A percentile compares a stretch with the other conserved stretches of the same genome.
These are phyloP conservation scores for Colletotrichum sp. DNA, from an alignment of 2,329 filamentous ascomycete species.

Conservation along the genomic window DNA sequence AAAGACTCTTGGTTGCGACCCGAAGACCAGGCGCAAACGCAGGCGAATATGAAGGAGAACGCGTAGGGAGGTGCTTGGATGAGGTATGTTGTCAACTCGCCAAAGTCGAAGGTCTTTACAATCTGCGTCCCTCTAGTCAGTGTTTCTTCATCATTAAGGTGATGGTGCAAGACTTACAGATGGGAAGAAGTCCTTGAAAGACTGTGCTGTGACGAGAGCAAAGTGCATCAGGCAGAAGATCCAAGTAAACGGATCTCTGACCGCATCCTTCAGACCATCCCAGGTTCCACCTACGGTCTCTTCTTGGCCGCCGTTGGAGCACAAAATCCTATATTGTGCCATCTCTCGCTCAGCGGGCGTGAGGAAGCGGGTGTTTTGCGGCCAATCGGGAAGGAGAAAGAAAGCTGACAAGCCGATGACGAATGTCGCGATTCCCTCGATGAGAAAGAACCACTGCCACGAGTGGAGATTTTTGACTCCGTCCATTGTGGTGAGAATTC, in stretches of 20 bases:
- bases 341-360: constrained; percentile 45
- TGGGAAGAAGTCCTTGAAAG: constrained; percentile 46
- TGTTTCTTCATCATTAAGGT: no score
- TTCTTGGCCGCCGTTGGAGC: constrained; percentile 39
- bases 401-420: constrained; percentile 35
- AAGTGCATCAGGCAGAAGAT: constrained; percentile 45
- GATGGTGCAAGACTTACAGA: constrained; percentile 28
- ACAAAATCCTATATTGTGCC: constrained; percentile 36
- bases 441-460: constrained; percentile 53
- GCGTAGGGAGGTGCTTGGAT: constrained; percentile 45
- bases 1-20: constrained; percentile 37
- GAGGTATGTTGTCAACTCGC: constrained; percentile 36
- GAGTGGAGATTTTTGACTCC: constrained; percentile 38
- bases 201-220: constrained; percentile 46
- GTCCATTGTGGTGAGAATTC: constrained; percentile 48
- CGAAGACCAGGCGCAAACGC: constrained; percentile 38
- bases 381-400: constrained; percentile 43
- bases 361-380: constrained; percentile 40
- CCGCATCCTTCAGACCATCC: constrained; percentile 36
- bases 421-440: constrained; percentile 42
- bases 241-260: constrained; percentile 42
- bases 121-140: constrained; percentile 15
- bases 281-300: constrained; percentile 38
- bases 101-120: constrained; percentile 30
- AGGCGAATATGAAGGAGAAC: constrained; percentile 41